Conservation (phyloP, 176 grass and related monocot genomes). For the Saccharum spontaneum region DNA sequence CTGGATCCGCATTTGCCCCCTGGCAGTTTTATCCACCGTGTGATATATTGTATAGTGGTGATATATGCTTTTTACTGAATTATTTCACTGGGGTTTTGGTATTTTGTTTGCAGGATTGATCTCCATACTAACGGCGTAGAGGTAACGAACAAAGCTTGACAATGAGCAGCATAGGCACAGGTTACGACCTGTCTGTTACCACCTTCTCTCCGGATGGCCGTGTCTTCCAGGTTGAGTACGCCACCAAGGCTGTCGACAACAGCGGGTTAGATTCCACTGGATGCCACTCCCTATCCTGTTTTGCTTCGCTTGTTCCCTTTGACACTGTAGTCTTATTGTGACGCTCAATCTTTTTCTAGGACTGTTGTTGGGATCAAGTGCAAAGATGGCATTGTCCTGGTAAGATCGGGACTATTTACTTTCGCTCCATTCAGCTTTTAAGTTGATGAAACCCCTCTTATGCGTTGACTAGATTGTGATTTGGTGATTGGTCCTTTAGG, state of each 20-base stretch:
- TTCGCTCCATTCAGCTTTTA: background rate
- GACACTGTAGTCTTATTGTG: background rate
- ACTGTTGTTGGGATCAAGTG: conserved; percentile 93
- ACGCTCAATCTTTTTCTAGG: conserved; percentile 19
- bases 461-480: conserved; percentile 12
- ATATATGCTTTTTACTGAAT: background rate
- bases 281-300: background rate
- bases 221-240: conserved; percentile 93
- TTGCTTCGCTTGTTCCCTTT: background rate
- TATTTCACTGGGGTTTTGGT: background rate
- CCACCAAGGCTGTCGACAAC: conserved; percentile 86
- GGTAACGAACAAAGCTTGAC: background rate
- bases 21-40: background rate
- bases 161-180: conserved; percentile 96
- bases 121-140: background rate
- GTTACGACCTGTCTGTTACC: conserved; percentile 86
- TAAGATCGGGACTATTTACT: conserved; percentile 5
- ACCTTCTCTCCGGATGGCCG: conserved; percentile 88
- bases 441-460: background rate
- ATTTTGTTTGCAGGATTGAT: background rate
- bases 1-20: background rate
- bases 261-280: conserved; percentile 61
- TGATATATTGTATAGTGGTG: background rate
- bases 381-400: conserved; percentile 88
- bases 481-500: conserved; percentile 44